A percentile compares a stretch with the other conserved stretches of the same genome.
These are phyloP conservation scores for Cladosporium sp. DNA, from an alignment of 2,329 filamentous ascomycete species.

Conservation along the genomic window DNA sequence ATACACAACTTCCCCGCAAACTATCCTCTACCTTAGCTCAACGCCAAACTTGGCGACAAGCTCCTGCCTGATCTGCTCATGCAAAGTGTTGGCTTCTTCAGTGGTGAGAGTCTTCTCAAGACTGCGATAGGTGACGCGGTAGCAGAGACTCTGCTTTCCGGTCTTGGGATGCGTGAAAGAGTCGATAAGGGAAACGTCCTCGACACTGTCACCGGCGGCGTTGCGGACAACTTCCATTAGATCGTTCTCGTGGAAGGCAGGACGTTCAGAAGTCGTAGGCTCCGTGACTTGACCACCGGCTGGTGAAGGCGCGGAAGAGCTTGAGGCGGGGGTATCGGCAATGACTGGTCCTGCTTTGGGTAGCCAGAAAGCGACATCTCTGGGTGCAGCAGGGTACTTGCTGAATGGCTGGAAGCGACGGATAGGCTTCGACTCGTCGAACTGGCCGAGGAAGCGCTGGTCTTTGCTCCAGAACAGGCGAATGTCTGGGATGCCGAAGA, in stretches of 20 bases:
- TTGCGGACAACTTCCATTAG: slow-evolving; percentile 92
- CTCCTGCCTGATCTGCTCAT: slow-evolving; percentile 64
- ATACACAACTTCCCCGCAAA: background rate
- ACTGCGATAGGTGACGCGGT: slow-evolving; percentile 90
- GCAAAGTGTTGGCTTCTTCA: slow-evolving; percentile 73
- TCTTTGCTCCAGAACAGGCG: slow-evolving; percentile 94
- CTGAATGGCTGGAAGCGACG: slow-evolving; percentile 81
- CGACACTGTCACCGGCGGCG: slow-evolving; percentile 77
- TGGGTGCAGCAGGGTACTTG: slow-evolving; percentile 83
- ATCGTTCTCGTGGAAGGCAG: slow-evolving; percentile 85
- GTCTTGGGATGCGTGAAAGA: slow-evolving; percentile 87
- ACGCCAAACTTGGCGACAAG: slow-evolving; percentile 74
- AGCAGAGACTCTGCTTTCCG: slow-evolving; percentile 80
- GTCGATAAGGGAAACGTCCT: slow-evolving; percentile 83
- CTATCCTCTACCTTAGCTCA: slow-evolving; percentile 54
- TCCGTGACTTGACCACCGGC: slow-evolving; percentile 34
- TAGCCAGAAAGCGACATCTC: slow-evolving; percentile 95
- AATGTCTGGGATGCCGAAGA: slow-evolving; percentile 95
- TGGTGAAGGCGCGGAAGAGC: slow-evolving; percentile 35
- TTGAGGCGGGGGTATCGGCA: slow-evolving; percentile 33
- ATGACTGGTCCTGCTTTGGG: slow-evolving; percentile 33
- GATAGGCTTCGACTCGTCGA: slow-evolving; percentile 54
- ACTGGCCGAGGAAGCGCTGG: slow-evolving; percentile 81
- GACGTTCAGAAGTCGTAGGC: slow-evolving; percentile 31
- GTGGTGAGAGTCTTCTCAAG: slow-evolving; percentile 88